Base-by-base conservation (phyloP, 1,139 yeast species). In the Sugiyamaella sp. region DNA sequence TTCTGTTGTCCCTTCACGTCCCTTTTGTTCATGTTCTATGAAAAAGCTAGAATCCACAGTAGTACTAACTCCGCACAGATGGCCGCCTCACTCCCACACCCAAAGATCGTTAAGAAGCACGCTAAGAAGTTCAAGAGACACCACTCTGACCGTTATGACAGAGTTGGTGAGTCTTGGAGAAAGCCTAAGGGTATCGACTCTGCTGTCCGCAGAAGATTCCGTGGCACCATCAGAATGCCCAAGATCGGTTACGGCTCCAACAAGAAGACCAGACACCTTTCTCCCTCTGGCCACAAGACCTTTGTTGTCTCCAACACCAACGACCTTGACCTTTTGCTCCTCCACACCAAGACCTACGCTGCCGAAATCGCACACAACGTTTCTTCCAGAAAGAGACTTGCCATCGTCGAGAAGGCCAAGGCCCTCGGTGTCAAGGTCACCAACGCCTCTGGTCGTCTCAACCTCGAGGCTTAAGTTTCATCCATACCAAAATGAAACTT, bases 111-210 rank as follows among this genome's bases (percentile, higher is more conserved):
- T 80, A 95, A 95, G 93, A 95, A 95, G 91, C 95, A 90, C 89
- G 61, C 63, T 51, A 79, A 91, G 78, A 87, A 87, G 86, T 95
- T 95, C 89, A 93, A 90, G 93, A 90, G 99, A 84, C 98, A 93
- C 80, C 99, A 95, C 85, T 90, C 97, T 79, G 99, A 95, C 88
- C 90, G 97, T 81, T 93, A 89, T 82, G 85, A 85, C 85, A 91
- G 99, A 81, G 97, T 93, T 70, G 81, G 90, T 73, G 97, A 89
- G 81, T 86, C 86, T 85, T 95, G 99, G 99, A 93, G 99, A 89
- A 93, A 93, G 84, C 99, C 95, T 83, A 93, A 91, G 89, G 99
- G 99, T 93, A 95, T 95, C 76, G 99, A 95, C 85, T 91, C 97
- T 72, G 86, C 91, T 82, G 97, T 91, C 78, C 91, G 98, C 86